phyloP scores from a whole-genome alignment of 176 grass and related monocot species.

The Zea mays region DNA sequence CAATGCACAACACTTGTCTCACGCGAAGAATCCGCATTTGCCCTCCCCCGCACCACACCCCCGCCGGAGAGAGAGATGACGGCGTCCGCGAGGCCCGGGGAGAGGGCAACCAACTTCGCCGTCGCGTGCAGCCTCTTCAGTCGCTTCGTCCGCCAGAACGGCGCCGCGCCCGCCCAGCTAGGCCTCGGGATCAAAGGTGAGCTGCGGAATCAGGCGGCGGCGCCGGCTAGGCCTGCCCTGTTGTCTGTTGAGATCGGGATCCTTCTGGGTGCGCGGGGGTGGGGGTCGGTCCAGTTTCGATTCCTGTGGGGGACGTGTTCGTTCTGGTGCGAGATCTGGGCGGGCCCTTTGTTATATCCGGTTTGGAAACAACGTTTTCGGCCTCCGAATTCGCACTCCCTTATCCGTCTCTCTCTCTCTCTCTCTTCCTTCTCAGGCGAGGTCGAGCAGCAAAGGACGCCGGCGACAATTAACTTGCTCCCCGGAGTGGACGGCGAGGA shows the following conservation, averaged over 20 bases:
- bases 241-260: neutral
- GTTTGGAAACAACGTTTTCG: neutral
- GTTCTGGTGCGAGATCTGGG: no score
- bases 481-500: slow-evolving; percentile 47
- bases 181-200: slow-evolving; percentile 77
- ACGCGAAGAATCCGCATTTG: no score
- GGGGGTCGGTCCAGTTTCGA: no score
- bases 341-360: no score
- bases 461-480: slow-evolving; percentile 54
- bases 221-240: neutral
- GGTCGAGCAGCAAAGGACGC: slow-evolving; percentile 38
- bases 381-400: neutral
- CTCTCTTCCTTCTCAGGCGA: no score
- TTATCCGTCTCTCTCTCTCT: no score
- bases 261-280: no score
- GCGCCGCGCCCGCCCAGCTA: slow-evolving; percentile 59
- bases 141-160: slow-evolving; percentile 88
- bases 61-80: no score
- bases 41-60: no score
- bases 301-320: no score
- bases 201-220: no score
- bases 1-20: no score
- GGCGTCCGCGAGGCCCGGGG: slow-evolving; percentile 59
- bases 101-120: slow-evolving; percentile 77
- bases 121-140: slow-evolving; percentile 84